Evolutionary conservation across 2,329 filamentous ascomycete genomes (phyloP).

Genomic region (Aspergillus sp.): DNA sequence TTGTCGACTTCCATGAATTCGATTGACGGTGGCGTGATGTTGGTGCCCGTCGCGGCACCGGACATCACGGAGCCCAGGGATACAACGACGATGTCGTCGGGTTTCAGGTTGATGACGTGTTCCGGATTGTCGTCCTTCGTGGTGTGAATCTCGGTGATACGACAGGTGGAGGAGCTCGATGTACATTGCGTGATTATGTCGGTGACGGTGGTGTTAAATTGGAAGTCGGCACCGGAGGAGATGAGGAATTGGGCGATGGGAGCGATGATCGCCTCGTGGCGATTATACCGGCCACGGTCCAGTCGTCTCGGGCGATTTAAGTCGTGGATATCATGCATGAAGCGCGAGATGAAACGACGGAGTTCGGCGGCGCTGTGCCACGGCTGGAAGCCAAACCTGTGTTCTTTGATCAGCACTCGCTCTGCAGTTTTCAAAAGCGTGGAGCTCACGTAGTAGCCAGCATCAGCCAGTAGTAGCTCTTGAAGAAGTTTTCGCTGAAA

Average conservation of each 20-base stretch:
- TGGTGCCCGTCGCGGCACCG: conserved; percentile 33
- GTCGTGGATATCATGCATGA: conserved; percentile 19
- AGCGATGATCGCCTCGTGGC: conserved; percentile 23
- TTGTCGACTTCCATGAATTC: conserved; percentile 21
- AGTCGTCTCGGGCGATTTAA: conserved; percentile 16
- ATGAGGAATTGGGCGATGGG: conserved; percentile 24
- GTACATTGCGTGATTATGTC: conserved; percentile 22
- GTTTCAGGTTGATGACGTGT: conserved; percentile 19
- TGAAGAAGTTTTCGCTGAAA: conserved; percentile 20
- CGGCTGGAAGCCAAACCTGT: conserved; percentile 26
- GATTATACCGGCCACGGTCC: conserved; percentile 22
- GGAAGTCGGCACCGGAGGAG: conserved; percentile 25
- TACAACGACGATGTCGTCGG: conserved; percentile 39
- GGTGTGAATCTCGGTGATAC: conserved; percentile 24
- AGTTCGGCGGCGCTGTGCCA: conserved; percentile 30
- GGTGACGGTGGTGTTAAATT: conserved; percentile 21
- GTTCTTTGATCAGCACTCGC: not conserved
- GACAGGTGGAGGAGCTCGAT: conserved; percentile 9
- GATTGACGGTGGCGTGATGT: conserved; percentile 25
- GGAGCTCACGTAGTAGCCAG: conserved; percentile 20
- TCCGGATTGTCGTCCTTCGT: conserved; percentile 14
- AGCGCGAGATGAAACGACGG: conserved; percentile 21
- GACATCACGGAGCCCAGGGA: conserved; percentile 41
- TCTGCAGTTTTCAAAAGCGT: not conserved
- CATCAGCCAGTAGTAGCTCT: conserved; percentile 25